These are phyloP conservation scores for Ganoderma boninense DNA, from an alignment of 1,284 basidiomycete species.

Conservation along the genomic window DNA sequence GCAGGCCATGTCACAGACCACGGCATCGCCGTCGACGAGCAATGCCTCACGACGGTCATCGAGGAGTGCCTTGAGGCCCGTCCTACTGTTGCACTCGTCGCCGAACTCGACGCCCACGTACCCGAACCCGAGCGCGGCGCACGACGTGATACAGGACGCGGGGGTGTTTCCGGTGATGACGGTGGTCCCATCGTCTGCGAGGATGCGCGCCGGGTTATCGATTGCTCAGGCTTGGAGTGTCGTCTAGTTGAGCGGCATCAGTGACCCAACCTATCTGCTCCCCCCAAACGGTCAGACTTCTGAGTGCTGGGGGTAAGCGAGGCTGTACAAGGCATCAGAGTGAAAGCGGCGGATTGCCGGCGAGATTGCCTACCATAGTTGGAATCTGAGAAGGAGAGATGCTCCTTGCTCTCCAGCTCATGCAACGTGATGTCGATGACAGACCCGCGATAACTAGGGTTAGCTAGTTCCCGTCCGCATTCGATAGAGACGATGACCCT, in stretches of 20 bases:
- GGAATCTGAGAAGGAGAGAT: too few relatives aligned
- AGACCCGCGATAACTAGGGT: too few relatives aligned
- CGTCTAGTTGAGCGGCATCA: conserved; percentile 30
- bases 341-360: too few relatives aligned
- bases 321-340: too few relatives aligned
- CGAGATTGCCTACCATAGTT: too few relatives aligned
- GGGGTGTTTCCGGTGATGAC: conserved; percentile 30
- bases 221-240: conserved; percentile 32
- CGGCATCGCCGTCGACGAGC: conserved; percentile 15
- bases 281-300: too few relatives aligned
- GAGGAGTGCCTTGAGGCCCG: conserved; percentile 27
- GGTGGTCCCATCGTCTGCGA: conserved; percentile 29
- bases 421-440: too few relatives aligned
- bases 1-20: conserved; percentile 35
- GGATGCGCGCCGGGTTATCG: conserved; percentile 34
- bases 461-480: too few relatives aligned
- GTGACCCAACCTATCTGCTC: too few relatives aligned
- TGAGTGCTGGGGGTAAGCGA: too few relatives aligned
- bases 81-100: conserved; percentile 38
- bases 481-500: too few relatives aligned
- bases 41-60: neutral
- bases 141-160: conserved; percentile 28
- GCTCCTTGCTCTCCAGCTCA: too few relatives aligned
- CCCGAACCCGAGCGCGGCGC: conserved; percentile 33
- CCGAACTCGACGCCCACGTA: conserved; percentile 38